Evolutionary conservation across 345 rosid genomes (phyloP).

Genomic region (Triadica sebifera): DNA sequence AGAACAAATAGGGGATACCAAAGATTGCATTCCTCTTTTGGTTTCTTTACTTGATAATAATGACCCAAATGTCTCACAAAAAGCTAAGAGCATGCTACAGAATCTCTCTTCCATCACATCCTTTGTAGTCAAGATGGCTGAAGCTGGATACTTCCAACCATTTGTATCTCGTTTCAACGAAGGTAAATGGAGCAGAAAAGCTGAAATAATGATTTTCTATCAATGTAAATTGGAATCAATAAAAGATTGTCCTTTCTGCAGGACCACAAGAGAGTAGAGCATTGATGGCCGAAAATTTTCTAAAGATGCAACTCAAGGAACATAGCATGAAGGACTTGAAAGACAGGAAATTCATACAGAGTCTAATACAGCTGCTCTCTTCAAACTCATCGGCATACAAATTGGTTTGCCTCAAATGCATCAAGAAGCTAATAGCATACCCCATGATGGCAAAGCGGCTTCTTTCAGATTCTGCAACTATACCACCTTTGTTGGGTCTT

Average conservation of each 20-base stretch:
- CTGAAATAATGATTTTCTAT: neutral
- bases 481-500: constrained; percentile 39
- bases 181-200: constrained; percentile 26
- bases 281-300: constrained; percentile 44
- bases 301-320: constrained; percentile 43
- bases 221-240: neutral
- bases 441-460: constrained; percentile 37
- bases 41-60: constrained; percentile 40
- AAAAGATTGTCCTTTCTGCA: constrained; percentile 2
- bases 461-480: constrained; percentile 35
- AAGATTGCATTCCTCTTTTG: constrained; percentile 46
- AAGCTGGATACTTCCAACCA: constrained; percentile 39
- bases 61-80: constrained; percentile 25
- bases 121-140: constrained; percentile 50
- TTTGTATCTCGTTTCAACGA: constrained; percentile 43
- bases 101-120: constrained; percentile 50
- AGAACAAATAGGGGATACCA: constrained; percentile 42
- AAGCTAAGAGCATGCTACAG: constrained; percentile 34
- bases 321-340: constrained; percentile 32
- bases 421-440: constrained; percentile 40
- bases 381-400: constrained; percentile 40
- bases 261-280: constrained; percentile 47
- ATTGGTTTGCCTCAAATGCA: constrained; percentile 41
- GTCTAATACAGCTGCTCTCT: constrained; percentile 43
- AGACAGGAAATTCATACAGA: constrained; percentile 37